Percentiles rank a stretch among this genome's conserved stretches.
Conservation (phyloP, 2,329 filamentous ascomycete genomes). For the Tolypocladium capitatum region DNA sequence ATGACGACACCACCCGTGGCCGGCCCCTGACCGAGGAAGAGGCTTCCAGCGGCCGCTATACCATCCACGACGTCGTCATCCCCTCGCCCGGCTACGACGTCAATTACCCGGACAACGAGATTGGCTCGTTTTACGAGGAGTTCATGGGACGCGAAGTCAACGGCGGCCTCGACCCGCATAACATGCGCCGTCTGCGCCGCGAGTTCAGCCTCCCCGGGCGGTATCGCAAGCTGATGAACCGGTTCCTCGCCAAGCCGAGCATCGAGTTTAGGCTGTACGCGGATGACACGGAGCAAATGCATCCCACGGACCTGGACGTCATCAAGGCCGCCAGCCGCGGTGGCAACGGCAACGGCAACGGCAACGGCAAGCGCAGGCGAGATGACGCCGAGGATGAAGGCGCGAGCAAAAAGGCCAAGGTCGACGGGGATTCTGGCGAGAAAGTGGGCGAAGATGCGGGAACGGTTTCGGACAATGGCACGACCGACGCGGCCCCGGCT, state of each 20-base stretch:
- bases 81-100: slow-evolving; percentile 89
- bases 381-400: slow-evolving; percentile 6
- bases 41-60: slow-evolving; percentile 59
- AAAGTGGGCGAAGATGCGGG: not conserved
- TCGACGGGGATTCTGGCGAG: not conserved
- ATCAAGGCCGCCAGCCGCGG: slow-evolving; percentile 30
- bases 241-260: slow-evolving; percentile 50
- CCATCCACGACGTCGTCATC: slow-evolving; percentile 78
- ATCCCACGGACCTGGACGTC: slow-evolving; percentile 72
- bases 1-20: slow-evolving; percentile 41
- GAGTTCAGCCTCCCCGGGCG: slow-evolving; percentile 81
- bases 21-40: slow-evolving; percentile 67
- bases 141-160: slow-evolving; percentile 77
- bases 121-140: slow-evolving; percentile 69
- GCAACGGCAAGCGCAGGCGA: slow-evolving; percentile 6
- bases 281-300: slow-evolving; percentile 67
- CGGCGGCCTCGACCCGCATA: slow-evolving; percentile 64
- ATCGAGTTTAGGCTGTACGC: slow-evolving; percentile 59
- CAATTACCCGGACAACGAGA: slow-evolving; percentile 69
- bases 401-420: slow-evolving; percentile 10
- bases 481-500: slow-evolving; percentile 10
- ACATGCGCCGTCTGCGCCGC: slow-evolving; percentile 76
- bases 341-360: not conserved
- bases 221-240: slow-evolving; percentile 74
- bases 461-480: slow-evolving; percentile 3